A percentile compares a stretch with the other conserved stretches of the same genome.
These are phyloP conservation scores for Calamus simplicifolius DNA, from an alignment of 176 grass and related monocot genomes.

Conservation along the genomic window DNA sequence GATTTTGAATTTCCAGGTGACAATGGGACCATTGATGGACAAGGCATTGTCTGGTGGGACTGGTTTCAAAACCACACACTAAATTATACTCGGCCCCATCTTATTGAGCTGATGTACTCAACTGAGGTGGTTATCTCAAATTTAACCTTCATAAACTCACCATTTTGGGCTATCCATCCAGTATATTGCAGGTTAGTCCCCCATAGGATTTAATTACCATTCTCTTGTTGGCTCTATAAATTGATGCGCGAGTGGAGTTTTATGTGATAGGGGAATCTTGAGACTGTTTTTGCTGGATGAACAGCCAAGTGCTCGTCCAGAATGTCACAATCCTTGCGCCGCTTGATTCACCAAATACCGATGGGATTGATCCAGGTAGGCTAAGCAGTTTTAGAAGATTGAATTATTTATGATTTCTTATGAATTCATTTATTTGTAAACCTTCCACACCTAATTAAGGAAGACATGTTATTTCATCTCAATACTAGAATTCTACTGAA, in stretches of 20 bases:
- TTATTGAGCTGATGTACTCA: conserved; percentile 85
- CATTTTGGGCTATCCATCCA: conserved; percentile 95
- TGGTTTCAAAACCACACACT: conserved; percentile 58
- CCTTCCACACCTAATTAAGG: too few species aligned
- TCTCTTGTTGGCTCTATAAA: conserved; percentile 34
- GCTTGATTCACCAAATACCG: conserved; percentile 76
- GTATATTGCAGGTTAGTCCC: conserved; percentile 83
- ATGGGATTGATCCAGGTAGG: conserved; percentile 86
- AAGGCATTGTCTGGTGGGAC: conserved; percentile 87
- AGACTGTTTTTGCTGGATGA: conserved; percentile 52
- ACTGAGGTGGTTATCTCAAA: conserved; percentile 81
- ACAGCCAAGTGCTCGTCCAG: conserved; percentile 84
- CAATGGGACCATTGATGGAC: conserved; percentile 93
- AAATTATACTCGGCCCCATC: conserved; percentile 84
- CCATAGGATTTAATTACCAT: conserved; percentile 19
- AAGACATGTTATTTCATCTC: too few species aligned
- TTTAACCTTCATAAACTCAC: conserved; percentile 82
- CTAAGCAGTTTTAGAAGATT: neutral
- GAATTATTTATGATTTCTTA: too few species aligned
- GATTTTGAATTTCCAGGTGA: conserved; percentile 26
- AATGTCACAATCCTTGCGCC: conserved; percentile 82
- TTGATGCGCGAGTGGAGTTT: conserved; percentile 32
- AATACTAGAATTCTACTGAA: too few species aligned
- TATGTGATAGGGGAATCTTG: conserved; percentile 15
- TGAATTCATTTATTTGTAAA: too few species aligned